Conservation (phyloP, 225 moss, liverwort and hornwort species). For the Physcomitrellopsis africana region DNA sequence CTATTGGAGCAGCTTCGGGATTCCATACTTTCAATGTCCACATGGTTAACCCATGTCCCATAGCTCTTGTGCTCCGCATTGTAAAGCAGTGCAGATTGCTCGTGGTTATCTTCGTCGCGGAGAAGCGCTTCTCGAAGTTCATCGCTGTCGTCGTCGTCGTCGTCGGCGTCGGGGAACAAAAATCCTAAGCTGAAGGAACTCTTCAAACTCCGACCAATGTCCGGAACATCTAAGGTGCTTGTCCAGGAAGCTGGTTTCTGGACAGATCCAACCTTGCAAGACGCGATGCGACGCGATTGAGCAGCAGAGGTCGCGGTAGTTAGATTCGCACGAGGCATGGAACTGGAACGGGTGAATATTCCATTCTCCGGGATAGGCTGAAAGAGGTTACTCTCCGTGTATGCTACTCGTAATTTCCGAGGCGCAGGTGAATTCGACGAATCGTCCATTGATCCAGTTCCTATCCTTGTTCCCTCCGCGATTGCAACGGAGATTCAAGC, state of each 20-base stretch:
- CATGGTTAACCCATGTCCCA: constrained; percentile 40
- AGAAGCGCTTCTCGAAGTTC: constrained; percentile 38
- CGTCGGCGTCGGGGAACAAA: constrained; percentile 47
- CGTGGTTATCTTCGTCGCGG: constrained; percentile 6
- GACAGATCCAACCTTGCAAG: background rate
- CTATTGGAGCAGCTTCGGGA: background rate
- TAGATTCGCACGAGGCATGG: constrained; percentile 12
- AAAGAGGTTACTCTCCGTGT: constrained; percentile 44
- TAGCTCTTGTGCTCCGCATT: constrained; percentile 16
- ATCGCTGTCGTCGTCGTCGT: constrained; percentile 40
- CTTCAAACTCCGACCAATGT: constrained; percentile 30
- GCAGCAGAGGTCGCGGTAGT: background rate
- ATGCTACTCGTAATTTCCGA: constrained; percentile 38
- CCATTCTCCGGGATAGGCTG: constrained; percentile 46
- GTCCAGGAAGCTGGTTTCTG: constrained; percentile 27
- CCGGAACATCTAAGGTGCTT: constrained; percentile 28
- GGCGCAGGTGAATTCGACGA: constrained; percentile 9
- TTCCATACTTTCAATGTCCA: background rate
- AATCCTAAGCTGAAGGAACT: constrained; percentile 51
- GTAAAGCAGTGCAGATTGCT: background rate
- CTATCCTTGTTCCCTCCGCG: too few relatives aligned
- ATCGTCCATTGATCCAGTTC: constrained; percentile 1
- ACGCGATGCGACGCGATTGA: background rate
- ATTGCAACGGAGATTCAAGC: too few relatives aligned
- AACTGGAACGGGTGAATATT: constrained; percentile 30